Evolutionary conservation across 208 protist species (phyloP).

Genomic region (Crithidia thermophila): DNA sequence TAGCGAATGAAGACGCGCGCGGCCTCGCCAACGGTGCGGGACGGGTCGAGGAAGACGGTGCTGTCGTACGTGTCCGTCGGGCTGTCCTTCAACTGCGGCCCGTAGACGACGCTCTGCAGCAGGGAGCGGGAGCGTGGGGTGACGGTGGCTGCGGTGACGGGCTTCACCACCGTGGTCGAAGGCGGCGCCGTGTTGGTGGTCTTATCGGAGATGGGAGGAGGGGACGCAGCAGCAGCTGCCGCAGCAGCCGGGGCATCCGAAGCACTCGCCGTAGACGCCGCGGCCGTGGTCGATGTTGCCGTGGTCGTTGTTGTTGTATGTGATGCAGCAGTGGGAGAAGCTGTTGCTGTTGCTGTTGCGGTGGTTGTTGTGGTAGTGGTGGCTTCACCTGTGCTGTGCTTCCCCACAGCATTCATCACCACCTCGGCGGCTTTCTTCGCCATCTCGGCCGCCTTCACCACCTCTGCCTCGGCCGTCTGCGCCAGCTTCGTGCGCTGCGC

Average conservation of each 20-base stretch:
- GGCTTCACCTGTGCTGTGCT: not conserved
- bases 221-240: too few relatives aligned
- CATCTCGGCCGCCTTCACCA: constrained; percentile 15
- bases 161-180: not conserved
- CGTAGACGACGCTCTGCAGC: constrained; percentile 60
- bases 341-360: constrained; percentile 4
- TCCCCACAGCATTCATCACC: constrained; percentile 13
- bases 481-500: constrained; percentile 23
- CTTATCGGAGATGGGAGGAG: too few relatives aligned
- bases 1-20: constrained; percentile 71
- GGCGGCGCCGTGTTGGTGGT: not conserved
- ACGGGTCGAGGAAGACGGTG: constrained; percentile 53
- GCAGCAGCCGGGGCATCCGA: too few relatives aligned
- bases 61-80: constrained; percentile 56
- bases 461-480: constrained; percentile 18
- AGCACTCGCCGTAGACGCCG: too few relatives aligned
- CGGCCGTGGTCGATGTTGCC: too few relatives aligned
- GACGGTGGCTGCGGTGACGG: constrained; percentile 34
- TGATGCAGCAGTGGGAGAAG: not conserved
- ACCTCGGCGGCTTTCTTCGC: constrained; percentile 22
- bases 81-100: constrained; percentile 39
- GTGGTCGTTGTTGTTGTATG: too few relatives aligned
- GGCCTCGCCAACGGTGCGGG: constrained; percentile 48
- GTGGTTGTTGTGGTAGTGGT: not conserved
- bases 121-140: constrained; percentile 77